Evolutionary conservation across 75 land plant species (phyloP).

Genomic region (Cunninghamia lanceolata): DNA sequence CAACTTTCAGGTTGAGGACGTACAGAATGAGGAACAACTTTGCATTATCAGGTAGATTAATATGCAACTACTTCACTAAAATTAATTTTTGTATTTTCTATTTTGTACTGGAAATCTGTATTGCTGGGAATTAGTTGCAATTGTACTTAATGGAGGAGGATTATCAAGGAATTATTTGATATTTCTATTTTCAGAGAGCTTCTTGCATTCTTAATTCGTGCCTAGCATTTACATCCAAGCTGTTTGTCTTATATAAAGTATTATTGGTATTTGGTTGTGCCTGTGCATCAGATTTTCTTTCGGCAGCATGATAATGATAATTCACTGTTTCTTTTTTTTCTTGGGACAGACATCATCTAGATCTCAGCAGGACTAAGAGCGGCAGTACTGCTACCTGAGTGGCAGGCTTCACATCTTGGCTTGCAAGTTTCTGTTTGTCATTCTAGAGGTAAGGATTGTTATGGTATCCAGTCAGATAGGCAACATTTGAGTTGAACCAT

Average conservation of each 20-base stretch:
- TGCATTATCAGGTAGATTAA: constrained; percentile 15
- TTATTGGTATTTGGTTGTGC: not conserved
- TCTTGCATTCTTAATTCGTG: not conserved
- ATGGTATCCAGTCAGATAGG: not conserved
- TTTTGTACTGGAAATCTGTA: not conserved
- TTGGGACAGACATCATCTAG: constrained; percentile 49
- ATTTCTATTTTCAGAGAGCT: not conserved
- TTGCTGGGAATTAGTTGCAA: not conserved
- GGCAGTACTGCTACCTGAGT: constrained; percentile 59
- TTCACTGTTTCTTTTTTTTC: not conserved
- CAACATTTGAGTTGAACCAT: not conserved
- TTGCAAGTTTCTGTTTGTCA: constrained; percentile 62
- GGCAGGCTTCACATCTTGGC: constrained; percentile 67
- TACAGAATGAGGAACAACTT: constrained; percentile 21
- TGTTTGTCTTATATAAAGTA: not conserved
- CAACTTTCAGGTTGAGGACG: constrained; percentile 54
- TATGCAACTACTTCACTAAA: not conserved
- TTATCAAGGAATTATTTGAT: not conserved
- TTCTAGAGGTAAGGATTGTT: constrained; percentile 49
- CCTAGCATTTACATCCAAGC: not conserved
- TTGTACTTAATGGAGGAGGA: not conserved
- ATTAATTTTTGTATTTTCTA: not conserved
- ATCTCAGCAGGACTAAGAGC: constrained; percentile 82
- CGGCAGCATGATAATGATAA: not conserved
- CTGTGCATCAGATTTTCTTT: not conserved